These are phyloP conservation scores for Penicilliopsis zonata DNA, from an alignment of 495 filamentous ascomycete species.

Conservation along the genomic window DNA sequence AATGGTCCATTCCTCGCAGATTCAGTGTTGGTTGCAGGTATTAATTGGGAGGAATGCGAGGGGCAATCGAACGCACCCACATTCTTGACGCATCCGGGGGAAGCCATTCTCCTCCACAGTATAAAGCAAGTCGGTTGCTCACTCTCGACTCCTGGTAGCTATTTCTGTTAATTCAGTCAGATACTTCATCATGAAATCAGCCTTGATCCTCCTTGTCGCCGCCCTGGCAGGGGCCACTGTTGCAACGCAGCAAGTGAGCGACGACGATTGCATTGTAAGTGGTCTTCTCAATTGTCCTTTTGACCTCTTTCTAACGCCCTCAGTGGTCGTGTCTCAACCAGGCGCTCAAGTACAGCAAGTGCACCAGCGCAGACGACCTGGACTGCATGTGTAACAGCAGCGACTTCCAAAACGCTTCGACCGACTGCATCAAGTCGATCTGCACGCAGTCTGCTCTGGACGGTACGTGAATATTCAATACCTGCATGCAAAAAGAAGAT, in stretches of 20 bases:
- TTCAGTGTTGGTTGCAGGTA: too few relatives aligned
- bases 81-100: too few relatives aligned
- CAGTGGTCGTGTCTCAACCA: slow-evolving; percentile 1
- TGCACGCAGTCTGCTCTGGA: neutral
- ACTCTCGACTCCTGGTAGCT: too few relatives aligned
- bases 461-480: neutral
- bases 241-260: neutral
- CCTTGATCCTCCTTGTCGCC: neutral
- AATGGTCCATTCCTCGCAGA: too few relatives aligned
- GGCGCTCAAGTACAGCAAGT: neutral
- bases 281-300: neutral
- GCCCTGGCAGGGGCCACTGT: neutral
- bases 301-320: neutral
- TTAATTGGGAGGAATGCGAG: too few relatives aligned
- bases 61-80: too few relatives aligned
- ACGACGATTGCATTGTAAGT: slow-evolving; percentile 1
- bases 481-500: neutral
- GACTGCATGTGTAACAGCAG: neutral
- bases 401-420: neutral
- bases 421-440: neutral
- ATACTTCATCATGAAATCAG: too few relatives aligned
- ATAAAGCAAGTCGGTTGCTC: too few relatives aligned
- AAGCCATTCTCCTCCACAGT: too few relatives aligned
- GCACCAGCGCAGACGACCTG: neutral
- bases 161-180: too few relatives aligned